A percentile compares a stretch with the other conserved stretches of the same genome.
These are phyloP conservation scores for Claviceps paspali DNA, from an alignment of 2,329 filamentous ascomycete genomes.

Conservation along the genomic window DNA sequence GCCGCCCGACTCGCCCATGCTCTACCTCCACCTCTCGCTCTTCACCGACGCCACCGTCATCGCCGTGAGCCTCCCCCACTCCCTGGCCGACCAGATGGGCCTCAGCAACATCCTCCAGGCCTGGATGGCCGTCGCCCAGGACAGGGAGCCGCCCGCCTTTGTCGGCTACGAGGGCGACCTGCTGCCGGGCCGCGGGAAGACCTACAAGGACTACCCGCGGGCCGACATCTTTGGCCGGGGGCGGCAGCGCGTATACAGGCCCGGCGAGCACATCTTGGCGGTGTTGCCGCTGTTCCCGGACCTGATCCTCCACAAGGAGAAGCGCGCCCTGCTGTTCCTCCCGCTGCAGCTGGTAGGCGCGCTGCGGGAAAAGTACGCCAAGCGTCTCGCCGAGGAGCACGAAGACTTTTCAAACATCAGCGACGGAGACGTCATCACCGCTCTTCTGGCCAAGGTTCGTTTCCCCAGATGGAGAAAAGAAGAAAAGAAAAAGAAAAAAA, in stretches of 20 bases:
- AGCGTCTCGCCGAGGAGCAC: not conserved
- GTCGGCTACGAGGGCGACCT: constrained; percentile 3
- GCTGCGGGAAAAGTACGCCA: not conserved
- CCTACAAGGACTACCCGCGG: not conserved
- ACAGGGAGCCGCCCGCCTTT: constrained; percentile 1
- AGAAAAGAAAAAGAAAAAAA: not conserved
- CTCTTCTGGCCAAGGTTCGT: constrained; percentile 6
- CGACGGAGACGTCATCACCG: constrained; percentile 6
- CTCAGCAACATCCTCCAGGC: constrained; percentile 2
- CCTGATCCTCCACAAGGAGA: not conserved
- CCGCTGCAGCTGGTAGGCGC: constrained; percentile 1
- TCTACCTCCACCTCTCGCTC: constrained; percentile 2
- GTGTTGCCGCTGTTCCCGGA: not conserved
- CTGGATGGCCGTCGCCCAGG: not conserved
- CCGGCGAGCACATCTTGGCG: constrained; percentile 1
- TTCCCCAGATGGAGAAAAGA: not conserved
- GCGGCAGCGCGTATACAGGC: not conserved
- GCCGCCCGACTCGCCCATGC: not conserved
- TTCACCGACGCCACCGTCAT: constrained; percentile 2
- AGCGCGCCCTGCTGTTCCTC: not conserved
- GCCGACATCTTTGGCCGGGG: not conserved
- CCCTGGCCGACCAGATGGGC: constrained; percentile 3
- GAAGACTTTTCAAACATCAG: constrained; percentile 2
- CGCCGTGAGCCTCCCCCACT: not conserved
- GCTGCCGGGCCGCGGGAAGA: constrained; percentile 1